Conservation (phyloP, 106 monocot species). For the Apostasia ramifera region DNA sequence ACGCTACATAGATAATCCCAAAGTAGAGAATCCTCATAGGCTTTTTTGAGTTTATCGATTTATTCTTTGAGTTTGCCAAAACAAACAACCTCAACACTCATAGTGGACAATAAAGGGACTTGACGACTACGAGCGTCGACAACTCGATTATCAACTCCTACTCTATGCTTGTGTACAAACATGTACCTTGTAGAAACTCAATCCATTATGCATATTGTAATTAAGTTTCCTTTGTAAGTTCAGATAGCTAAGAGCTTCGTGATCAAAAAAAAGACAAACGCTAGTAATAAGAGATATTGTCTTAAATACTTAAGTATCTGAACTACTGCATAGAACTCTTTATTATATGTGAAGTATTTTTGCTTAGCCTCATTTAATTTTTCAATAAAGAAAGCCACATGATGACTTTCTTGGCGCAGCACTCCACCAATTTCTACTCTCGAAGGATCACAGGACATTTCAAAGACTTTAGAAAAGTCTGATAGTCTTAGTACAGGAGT, state of each 20-base stretch:
- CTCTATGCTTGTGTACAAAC: too few species aligned
- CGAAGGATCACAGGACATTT: not conserved
- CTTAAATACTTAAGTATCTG: not conserved
- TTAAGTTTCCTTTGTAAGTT: too few species aligned
- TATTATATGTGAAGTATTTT: not conserved
- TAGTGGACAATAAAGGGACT: too few species aligned
- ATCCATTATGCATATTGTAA: too few species aligned
- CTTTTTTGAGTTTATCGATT: too few species aligned
- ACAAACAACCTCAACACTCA: too few species aligned
- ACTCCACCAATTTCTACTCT: not conserved
- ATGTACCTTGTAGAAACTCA: too few species aligned
- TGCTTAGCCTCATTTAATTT: slow-evolving; percentile 1
- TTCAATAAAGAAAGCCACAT: not conserved
- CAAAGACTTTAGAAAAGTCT: not conserved
- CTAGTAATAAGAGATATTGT: not conserved
- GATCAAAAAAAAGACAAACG: not conserved
- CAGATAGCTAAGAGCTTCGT: not conserved
- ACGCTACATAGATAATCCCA: too few species aligned
- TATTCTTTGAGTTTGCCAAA: too few species aligned
- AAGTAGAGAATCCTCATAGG: too few species aligned
- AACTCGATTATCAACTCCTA: too few species aligned
- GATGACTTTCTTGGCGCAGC: not conserved
- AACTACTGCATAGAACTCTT: not conserved
- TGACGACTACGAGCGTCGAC: too few species aligned
- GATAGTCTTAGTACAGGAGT: not conserved